A percentile compares a stretch with the other conserved stretches of the same genome.
Evolutionary conservation across 139 green algal genomes (phyloP).

Genomic region (Micromonas pusilla): DNA sequence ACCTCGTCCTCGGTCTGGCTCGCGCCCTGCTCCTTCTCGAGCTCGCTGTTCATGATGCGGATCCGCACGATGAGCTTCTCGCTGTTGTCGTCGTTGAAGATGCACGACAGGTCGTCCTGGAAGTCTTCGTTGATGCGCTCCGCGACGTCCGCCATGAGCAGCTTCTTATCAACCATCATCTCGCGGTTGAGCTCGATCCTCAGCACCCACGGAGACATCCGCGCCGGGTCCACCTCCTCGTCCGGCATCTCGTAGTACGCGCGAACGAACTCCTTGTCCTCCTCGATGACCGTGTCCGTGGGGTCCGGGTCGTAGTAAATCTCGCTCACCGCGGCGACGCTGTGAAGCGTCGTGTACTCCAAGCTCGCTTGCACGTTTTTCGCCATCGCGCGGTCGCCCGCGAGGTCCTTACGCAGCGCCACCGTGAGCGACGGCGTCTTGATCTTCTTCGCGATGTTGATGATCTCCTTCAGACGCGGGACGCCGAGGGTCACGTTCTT

Average conservation of each 20-base stretch:
- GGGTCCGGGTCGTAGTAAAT: conserved; percentile 79
- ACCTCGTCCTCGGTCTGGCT: conserved; percentile 44
- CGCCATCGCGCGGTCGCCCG: conserved; percentile 62
- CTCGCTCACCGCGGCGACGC: conserved; percentile 66
- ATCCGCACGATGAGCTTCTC: conserved; percentile 85
- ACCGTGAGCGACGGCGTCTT: conserved; percentile 92
- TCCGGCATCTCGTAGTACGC: conserved; percentile 81
- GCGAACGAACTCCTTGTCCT: conserved; percentile 79
- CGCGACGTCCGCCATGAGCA: conserved; percentile 65
- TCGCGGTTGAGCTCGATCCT: conserved; percentile 84
- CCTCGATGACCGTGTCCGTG: conserved; percentile 72
- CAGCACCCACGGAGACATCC: conserved; percentile 90
- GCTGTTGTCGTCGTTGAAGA: conserved; percentile 96
- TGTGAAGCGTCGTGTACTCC: conserved; percentile 91
- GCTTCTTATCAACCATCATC: conserved; percentile 93
- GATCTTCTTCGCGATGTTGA: conserved; percentile 99
- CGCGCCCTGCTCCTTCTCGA: conserved; percentile 26
- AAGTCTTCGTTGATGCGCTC: conserved; percentile 76
- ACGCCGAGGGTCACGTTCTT: conserved; percentile 99
- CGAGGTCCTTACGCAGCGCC: conserved; percentile 54
- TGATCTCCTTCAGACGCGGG: conserved; percentile 96
- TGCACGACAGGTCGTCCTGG: conserved; percentile 80
- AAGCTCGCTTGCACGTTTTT: conserved; percentile 87
- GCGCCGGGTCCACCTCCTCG: conserved; percentile 64
- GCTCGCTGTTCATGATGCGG: conserved; percentile 50